phyloP scores from a whole-genome alignment of 2,329 filamentous ascomycete species.

The Scytalidium lignicola region DNA sequence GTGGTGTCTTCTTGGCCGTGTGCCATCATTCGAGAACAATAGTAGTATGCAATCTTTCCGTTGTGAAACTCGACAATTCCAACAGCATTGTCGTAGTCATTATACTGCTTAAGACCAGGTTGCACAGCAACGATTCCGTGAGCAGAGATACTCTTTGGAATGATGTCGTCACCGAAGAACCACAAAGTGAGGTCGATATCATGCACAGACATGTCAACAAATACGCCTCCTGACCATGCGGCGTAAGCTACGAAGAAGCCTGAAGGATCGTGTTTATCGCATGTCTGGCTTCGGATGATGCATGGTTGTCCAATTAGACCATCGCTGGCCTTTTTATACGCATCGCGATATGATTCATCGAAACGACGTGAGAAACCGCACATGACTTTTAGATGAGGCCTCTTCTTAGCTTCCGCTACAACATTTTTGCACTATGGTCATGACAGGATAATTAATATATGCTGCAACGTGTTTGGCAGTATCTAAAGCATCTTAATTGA shows the following conservation, averaged over 20 bases:
- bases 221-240: slow-evolving; percentile 59
- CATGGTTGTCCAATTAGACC: slow-evolving; percentile 54
- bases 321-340: slow-evolving; percentile 40
- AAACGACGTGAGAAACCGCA: slow-evolving; percentile 62
- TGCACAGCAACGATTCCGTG: slow-evolving; percentile 53
- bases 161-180: slow-evolving; percentile 53
- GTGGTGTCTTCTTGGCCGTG: slow-evolving; percentile 62
- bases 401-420: slow-evolving; percentile 46
- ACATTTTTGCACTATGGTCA: slow-evolving; percentile 50
- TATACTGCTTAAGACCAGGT: slow-evolving; percentile 49
- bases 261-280: slow-evolving; percentile 57
- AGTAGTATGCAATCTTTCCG: slow-evolving; percentile 59
- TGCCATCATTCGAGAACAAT: slow-evolving; percentile 59
- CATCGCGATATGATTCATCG: slow-evolving; percentile 58
- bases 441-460: neutral
- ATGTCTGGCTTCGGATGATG: slow-evolving; percentile 59
- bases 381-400: slow-evolving; percentile 58
- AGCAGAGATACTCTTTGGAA: slow-evolving; percentile 51
- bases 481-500: no score
- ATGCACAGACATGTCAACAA: slow-evolving; percentile 65
- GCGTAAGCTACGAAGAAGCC: slow-evolving; percentile 66
- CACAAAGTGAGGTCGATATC: slow-evolving; percentile 62
- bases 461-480: neutral
- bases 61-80: slow-evolving; percentile 63
- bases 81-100: slow-evolving; percentile 56